Percentiles rank a stretch among this genome's conserved stretches.
phyloP scores from a whole-genome alignment of 2,329 filamentous ascomycete species.

The Fusarium sp. region DNA sequence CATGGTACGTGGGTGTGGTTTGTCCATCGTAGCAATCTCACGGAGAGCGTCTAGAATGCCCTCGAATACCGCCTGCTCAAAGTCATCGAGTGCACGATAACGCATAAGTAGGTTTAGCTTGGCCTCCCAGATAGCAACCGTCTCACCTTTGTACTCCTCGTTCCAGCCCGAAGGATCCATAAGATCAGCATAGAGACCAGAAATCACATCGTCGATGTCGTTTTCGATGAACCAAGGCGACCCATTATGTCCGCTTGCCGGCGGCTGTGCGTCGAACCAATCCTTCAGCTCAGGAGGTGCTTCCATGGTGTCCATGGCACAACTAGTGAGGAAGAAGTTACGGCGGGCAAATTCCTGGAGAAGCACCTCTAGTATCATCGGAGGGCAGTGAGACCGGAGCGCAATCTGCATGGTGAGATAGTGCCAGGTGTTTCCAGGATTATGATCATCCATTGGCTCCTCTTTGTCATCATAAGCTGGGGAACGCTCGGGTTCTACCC shows the following conservation, averaged over 20 bases:
- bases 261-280: background rate
- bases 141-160: background rate
- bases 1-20: background rate
- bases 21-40: background rate
- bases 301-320: background rate
- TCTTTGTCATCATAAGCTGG: background rate
- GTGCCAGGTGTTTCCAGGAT: no score
- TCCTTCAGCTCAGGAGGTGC: background rate
- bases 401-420: background rate
- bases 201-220: background rate
- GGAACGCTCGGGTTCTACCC: background rate
- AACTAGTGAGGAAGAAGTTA: background rate
- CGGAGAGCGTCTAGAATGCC: background rate
- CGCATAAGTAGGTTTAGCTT: background rate
- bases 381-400: background rate
- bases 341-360: background rate
- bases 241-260: background rate
- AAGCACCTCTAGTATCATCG: background rate
- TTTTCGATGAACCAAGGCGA: background rate
- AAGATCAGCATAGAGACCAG: background rate
- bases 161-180: background rate
- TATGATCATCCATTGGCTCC: background rate
- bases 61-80: background rate
- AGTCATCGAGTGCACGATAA: background rate
- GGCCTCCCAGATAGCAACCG: background rate